These are phyloP conservation scores for Globomyces sp. DNA, from an alignment of 371 early-diverging fungal genomes.

Conservation along the genomic window DNA sequence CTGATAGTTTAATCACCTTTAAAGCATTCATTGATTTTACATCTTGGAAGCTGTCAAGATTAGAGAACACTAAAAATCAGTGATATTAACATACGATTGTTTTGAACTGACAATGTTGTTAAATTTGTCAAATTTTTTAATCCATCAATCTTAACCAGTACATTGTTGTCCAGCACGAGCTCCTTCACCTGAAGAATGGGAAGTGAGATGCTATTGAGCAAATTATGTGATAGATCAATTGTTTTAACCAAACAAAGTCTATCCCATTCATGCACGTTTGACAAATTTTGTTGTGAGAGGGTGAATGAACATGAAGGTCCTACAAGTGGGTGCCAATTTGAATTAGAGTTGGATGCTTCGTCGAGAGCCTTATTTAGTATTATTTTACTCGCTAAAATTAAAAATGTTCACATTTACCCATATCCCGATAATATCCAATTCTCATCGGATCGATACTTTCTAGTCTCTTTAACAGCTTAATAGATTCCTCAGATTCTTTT, in stretches of 20 bases:
- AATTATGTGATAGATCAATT: conserved; percentile 21
- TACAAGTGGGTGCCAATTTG: neutral
- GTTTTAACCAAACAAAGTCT: neutral
- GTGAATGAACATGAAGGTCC: too few species aligned
- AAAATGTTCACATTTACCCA: neutral
- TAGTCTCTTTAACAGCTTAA: conserved; percentile 53
- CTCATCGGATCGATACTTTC: conserved; percentile 60
- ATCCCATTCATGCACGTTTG: conserved; percentile 8
- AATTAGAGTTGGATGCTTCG: neutral
- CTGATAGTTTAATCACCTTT: too few species aligned
- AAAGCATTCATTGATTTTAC: too few species aligned
- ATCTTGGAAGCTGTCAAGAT: too few species aligned
- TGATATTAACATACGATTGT: conserved; percentile 9
- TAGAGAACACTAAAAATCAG: too few species aligned
- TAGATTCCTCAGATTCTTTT: conserved; percentile 14
- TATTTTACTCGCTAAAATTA: neutral
- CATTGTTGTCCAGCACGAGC: conserved; percentile 28
- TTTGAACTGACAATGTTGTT: conserved; percentile 10
- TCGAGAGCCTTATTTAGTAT: neutral
- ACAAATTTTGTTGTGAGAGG: neutral
- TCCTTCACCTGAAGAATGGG: conserved; percentile 21
- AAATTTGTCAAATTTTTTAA: conserved; percentile 16
- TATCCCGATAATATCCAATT: conserved; percentile 62
- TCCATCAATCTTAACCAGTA: conserved; percentile 19
- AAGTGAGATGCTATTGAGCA: neutral